Conservation (phyloP, 2,329 filamentous ascomycete genomes). For the Xylaria hypoxylon region DNA sequence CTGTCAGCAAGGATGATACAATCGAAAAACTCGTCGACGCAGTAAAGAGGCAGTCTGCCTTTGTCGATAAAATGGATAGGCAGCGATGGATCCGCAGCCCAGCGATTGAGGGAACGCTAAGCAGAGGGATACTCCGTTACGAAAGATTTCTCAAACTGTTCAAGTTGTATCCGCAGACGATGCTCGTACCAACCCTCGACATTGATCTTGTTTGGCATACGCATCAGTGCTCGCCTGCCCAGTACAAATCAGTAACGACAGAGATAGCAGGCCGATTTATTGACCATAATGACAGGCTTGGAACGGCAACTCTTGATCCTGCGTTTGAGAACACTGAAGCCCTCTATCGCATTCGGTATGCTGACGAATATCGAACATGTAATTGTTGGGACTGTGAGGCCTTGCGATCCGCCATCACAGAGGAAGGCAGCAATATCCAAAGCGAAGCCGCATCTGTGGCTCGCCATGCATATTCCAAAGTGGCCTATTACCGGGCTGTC, state of each 20-base stretch:
- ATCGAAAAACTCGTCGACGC: conserved; percentile 17
- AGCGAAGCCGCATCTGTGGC: neutral
- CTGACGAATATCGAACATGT: conserved; percentile 21
- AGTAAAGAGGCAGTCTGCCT: conserved; percentile 24
- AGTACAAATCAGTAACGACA: neutral
- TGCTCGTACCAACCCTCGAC: conserved; percentile 27
- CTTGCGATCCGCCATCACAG: conserved; percentile 10
- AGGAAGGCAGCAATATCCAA: neutral
- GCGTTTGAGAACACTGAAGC: conserved; percentile 16
- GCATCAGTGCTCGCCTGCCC: conserved; percentile 21
- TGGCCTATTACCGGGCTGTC: conserved; percentile 19
- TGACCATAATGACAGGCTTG: conserved; percentile 25
- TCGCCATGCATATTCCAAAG: neutral
- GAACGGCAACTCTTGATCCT: conserved; percentile 10
- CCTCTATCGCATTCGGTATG: conserved; percentile 23
- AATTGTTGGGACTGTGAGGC: conserved; percentile 25
- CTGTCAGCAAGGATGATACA: conserved; percentile 3
- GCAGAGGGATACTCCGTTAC: conserved; percentile 7
- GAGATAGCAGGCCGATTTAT: conserved; percentile 20
- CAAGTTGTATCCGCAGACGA: conserved; percentile 12
- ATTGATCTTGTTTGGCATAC: conserved; percentile 27
- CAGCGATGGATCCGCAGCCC: conserved; percentile 24
- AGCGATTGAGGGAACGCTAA: conserved; percentile 1
- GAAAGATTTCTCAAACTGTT: conserved; percentile 26
- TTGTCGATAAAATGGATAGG: conserved; percentile 25